These are phyloP conservation scores for Kodamaea nitidulidarum DNA, from an alignment of 805 yeast species.

Conservation along the genomic window DNA sequence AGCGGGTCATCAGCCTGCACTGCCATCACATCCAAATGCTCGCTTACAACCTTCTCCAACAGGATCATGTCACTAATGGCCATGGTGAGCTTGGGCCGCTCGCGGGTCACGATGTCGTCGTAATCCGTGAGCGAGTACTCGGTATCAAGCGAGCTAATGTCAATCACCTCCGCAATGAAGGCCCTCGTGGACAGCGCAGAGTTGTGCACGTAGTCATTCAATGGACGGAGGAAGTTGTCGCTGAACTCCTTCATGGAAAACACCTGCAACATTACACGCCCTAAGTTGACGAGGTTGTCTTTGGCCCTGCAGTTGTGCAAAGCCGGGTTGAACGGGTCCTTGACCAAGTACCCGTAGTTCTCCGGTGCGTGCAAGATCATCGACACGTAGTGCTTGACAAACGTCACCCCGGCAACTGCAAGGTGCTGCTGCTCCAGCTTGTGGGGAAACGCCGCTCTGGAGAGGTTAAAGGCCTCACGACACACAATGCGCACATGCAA, in stretches of 20 bases:
- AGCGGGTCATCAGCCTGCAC: constrained; percentile 57
- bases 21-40: constrained; percentile 42
- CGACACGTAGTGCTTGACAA: constrained; percentile 50
- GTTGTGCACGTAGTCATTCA: constrained; percentile 64
- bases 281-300: constrained; percentile 53
- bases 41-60: constrained; percentile 41
- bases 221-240: constrained; percentile 70
- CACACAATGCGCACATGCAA: constrained; percentile 34
- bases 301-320: constrained; percentile 18
- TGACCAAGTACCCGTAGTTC: constrained; percentile 48
- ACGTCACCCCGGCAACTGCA: constrained; percentile 64
- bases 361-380: constrained; percentile 49
- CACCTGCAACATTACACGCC: constrained; percentile 60
- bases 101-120: constrained; percentile 57
- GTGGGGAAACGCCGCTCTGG: constrained; percentile 51
- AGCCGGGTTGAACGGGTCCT: constrained; percentile 23
- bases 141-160: constrained; percentile 52
- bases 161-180: constrained; percentile 46
- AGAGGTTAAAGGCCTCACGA: constrained; percentile 29
- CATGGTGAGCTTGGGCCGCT: constrained; percentile 45
- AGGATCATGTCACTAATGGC: constrained; percentile 44
- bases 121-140: constrained; percentile 60
- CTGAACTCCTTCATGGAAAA: constrained; percentile 67
- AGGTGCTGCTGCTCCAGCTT: constrained; percentile 56
- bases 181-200: constrained; percentile 45